Evolutionary conservation across 1,284 basidiomycete genomes (phyloP), one percentile per base, ranked within the genome.

Genomic region (Apiotrichum laibachii): DNA sequence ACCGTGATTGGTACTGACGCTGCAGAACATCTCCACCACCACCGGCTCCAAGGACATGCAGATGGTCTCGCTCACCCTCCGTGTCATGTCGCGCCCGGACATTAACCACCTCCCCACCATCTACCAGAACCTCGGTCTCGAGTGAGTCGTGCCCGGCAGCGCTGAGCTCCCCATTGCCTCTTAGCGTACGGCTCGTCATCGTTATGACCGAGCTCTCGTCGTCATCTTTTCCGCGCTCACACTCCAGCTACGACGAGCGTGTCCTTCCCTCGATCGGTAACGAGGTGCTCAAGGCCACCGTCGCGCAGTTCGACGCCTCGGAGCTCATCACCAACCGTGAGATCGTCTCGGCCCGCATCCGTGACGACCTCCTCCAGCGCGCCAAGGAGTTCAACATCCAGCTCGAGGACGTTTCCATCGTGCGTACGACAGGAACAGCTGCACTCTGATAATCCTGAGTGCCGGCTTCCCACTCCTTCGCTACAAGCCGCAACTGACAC

Each of bases 381-480:
- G 96, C 95, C 2, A 88, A 87, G 54, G 95, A 99, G 80, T 99
- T 99, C 82, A 89, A 96, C 81, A 90, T 99, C 73, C 85, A 87
- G 67, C 81, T 99, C 59, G 95, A 99, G 76, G 95, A 99, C 77
- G 96, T 99, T 19, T 98, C 95, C 3, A 97, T 99, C 69, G 71
- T 72, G 53, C 60, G 66, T 63, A 13, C 5, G 22, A 19, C 42
- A 4, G 4, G 12, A 35, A 9, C 31, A 21, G 35, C 15, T 35
- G 13, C 39, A 34, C 18, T 37, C 42, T 42, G 15, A 31, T n/a
- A 37, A 15, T 19, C 48, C 44, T 5, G n/a, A n/a, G n/a, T n/a
- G n/a, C n/a, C n/a, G n/a, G n/a, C n/a, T n/a, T n/a, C n/a, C n/a
- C n/a, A n/a, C 21, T 8, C 44, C 40, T 21, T 21, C 21, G 6